These are phyloP conservation scores for Physocladia obscura DNA, from an alignment of 192 early-diverging fungal species.

Conservation along the genomic window DNA sequence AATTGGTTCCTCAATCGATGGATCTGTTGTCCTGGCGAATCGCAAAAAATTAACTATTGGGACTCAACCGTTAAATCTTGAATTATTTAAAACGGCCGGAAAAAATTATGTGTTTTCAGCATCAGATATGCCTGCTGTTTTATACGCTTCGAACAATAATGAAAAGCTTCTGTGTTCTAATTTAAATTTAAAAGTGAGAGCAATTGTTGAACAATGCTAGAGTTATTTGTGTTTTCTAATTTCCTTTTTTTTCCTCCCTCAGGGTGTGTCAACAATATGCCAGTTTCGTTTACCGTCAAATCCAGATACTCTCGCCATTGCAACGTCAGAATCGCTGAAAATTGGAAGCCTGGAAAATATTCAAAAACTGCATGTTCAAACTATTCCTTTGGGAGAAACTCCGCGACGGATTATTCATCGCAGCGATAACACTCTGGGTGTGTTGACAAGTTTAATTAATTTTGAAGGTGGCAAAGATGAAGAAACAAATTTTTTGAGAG, in stretches of 20 bases:
- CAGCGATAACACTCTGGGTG: conserved; percentile 56
- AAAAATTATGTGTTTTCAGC: conserved; percentile 70
- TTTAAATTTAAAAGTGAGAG: conserved; percentile 72
- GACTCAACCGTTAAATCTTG: conserved; percentile 69
- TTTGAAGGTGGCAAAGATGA: conserved; percentile 39
- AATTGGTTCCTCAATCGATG: conserved; percentile 41
- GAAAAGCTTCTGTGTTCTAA: conserved; percentile 78
- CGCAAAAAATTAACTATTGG: conserved; percentile 75
- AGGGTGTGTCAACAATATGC: conserved; percentile 16
- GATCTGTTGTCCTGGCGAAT: conserved; percentile 31
- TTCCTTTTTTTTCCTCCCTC: not conserved
- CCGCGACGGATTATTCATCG: conserved; percentile 70
- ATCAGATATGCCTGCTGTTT: conserved; percentile 80
- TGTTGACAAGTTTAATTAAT: conserved; percentile 53
- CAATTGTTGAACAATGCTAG: too few relatives aligned
- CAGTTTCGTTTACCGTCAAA: conserved; percentile 12
- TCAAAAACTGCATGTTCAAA: conserved; percentile 81
- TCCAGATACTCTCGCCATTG: conserved; percentile 55
- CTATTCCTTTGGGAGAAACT: conserved; percentile 64
- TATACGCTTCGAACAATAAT: conserved; percentile 52
- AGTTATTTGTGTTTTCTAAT: not conserved
- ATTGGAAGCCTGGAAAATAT: conserved; percentile 79
- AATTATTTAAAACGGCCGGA: conserved; percentile 42
- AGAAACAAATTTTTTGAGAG: conserved; percentile 52
- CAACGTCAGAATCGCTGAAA: conserved; percentile 57